Evolutionary conservation across 2,329 filamentous ascomycete genomes (phyloP).

Genomic region (Xylariaceae sp.): DNA sequence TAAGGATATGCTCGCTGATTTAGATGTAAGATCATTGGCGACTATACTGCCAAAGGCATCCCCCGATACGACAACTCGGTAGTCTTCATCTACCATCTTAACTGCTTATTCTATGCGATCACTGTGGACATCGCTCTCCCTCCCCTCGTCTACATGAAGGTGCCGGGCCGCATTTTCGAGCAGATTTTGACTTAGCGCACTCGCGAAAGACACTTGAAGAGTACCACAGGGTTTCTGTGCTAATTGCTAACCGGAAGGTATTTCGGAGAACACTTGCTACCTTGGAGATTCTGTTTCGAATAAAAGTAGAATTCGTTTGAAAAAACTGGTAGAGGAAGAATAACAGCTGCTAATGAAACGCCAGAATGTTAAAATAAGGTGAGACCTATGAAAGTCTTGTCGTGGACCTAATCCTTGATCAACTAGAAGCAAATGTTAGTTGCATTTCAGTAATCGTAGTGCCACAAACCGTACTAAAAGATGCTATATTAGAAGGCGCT

Average conservation of each 20-base stretch:
- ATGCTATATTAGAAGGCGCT: too few relatives aligned
- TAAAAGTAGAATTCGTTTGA: too few relatives aligned
- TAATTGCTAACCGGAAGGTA: background rate
- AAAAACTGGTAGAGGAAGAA: too few relatives aligned
- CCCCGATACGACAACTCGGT: slow-evolving; percentile 26
- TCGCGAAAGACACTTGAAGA: slow-evolving; percentile 22
- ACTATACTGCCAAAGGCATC: slow-evolving; percentile 29
- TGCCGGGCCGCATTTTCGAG: background rate
- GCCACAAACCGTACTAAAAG: too few relatives aligned
- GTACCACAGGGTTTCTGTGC: slow-evolving; percentile 7
- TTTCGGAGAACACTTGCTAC: slow-evolving; percentile 18
- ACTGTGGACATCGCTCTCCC: slow-evolving; percentile 28
- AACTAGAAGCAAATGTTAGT: too few relatives aligned
- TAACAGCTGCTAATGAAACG: too few relatives aligned
- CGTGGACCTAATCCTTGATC: too few relatives aligned
- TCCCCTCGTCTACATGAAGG: slow-evolving; percentile 21
- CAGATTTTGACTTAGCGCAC: slow-evolving; percentile 14
- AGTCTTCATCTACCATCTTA: slow-evolving; percentile 17
- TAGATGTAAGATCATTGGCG: slow-evolving; percentile 16
- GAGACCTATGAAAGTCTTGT: too few relatives aligned
- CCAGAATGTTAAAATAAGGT: too few relatives aligned
- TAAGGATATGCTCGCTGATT: slow-evolving; percentile 6
- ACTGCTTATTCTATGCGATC: slow-evolving; percentile 20
- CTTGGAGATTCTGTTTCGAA: background rate
- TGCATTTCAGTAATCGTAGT: too few relatives aligned